Evolutionary conservation across 2,329 filamentous ascomycete genomes (phyloP).

Genomic region (Aspergillus sojae): DNA sequence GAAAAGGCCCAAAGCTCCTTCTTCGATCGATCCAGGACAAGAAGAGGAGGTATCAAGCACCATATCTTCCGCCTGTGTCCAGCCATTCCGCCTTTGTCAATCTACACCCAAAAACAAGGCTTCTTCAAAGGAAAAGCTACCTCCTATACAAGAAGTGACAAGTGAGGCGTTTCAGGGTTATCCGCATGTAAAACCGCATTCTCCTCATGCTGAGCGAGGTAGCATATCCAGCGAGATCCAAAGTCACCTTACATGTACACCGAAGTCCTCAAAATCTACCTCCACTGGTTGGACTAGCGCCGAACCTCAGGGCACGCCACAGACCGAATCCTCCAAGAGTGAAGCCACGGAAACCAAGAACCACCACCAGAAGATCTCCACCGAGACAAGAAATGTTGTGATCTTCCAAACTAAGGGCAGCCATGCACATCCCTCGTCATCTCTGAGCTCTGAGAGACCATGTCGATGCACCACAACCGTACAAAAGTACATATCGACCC

Average conservation of each 20-base stretch:
- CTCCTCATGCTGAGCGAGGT: not conserved
- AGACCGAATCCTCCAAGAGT: slow-evolving; percentile 13
- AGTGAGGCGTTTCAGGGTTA: not conserved
- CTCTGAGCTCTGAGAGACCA: not conserved
- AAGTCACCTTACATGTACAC: slow-evolving; percentile 8
- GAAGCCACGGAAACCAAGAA: not conserved
- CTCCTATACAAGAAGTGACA: slow-evolving; percentile 15
- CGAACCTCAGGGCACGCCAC: slow-evolving; percentile 7
- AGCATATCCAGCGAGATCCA: slow-evolving; percentile 4
- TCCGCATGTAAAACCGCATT: not conserved
- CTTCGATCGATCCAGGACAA: not conserved
- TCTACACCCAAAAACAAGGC: not conserved
- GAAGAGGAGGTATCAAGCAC: not conserved
- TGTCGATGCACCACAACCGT: slow-evolving; percentile 21
- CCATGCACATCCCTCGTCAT: slow-evolving; percentile 10
- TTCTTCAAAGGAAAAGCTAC: slow-evolving; percentile 12
- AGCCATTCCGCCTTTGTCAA: not conserved
- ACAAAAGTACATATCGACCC: slow-evolving; percentile 3
- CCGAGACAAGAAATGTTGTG: not conserved
- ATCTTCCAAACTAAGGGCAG: not conserved
- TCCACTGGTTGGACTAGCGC: slow-evolving; percentile 14
- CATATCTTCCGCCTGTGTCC: not conserved
- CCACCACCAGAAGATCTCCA: not conserved
- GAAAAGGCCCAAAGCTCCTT: not conserved
- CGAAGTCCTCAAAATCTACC: slow-evolving; percentile 13